Percentiles rank a stretch among this genome's conserved stretches.
phyloP scores from a whole-genome alignment of 2,329 filamentous ascomycete genomes.

The Lecanosticta acicola region DNA sequence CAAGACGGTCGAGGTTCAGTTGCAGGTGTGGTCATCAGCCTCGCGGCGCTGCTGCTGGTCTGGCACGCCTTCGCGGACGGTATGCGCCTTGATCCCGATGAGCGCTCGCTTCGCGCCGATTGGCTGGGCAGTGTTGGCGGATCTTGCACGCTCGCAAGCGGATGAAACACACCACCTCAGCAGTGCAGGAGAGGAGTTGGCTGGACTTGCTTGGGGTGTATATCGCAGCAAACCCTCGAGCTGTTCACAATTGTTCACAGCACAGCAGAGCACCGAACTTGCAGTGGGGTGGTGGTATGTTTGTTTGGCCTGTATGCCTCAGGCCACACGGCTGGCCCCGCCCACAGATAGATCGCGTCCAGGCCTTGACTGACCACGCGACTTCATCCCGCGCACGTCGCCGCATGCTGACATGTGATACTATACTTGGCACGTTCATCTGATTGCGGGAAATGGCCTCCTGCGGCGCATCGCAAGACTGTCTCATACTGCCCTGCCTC shows the following conservation, averaged over 20 bases:
- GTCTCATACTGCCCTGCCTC: too few species aligned
- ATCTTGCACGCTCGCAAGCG: not conserved
- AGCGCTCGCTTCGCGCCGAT: not conserved
- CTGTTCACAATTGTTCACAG: too few species aligned
- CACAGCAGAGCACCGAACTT: too few species aligned
- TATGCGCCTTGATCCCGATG: not conserved
- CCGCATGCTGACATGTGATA: too few species aligned
- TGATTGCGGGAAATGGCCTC: not conserved
- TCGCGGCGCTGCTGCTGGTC: not conserved
- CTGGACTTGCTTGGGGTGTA: too few species aligned
- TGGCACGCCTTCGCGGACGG: not conserved
- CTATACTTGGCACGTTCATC: not conserved
- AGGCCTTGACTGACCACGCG: too few species aligned
- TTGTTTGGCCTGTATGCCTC: too few species aligned
- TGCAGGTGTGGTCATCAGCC: not conserved
- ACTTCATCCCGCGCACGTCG: not conserved
- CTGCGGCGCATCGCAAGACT: not conserved
- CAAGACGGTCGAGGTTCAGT: not conserved
- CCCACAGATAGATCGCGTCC: too few species aligned
- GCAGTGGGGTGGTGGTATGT: too few species aligned
- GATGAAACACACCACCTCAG: not conserved
- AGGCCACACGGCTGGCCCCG: not conserved
- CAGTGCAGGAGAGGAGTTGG: too few species aligned
- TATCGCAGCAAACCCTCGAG: too few species aligned
- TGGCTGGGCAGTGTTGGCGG: not conserved